Base-by-base conservation (phyloP, 2,329 filamentous ascomycete species). In the Mariannaea sp. region DNA sequence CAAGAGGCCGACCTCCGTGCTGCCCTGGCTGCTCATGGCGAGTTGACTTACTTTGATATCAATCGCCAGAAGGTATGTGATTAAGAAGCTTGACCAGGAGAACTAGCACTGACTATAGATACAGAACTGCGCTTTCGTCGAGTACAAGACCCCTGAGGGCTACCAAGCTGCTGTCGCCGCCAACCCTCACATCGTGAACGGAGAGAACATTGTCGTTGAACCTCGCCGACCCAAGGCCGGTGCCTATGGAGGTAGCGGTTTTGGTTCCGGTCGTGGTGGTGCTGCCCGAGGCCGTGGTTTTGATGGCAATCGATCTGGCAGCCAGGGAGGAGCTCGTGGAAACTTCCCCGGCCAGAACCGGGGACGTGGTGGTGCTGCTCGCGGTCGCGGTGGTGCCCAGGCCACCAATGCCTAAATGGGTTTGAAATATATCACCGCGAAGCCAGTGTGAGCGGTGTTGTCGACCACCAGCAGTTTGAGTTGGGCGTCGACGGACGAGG, bases 71-170 rank as follows among this genome's bases (percentile, higher is more conserved):
- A 96, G 89, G 92, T 96, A 73, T 56, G 75, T 70, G 10, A n/a
- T 40, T 7, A 26, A 29, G 26, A 13, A 7, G 9, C 9, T 32
- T 3, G 7, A 5, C 16, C 12, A n/a, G 16, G 3, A 14, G 17
- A 17, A 29, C 27, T 9, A 26, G 24, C 22, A 39, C 62, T 67
- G 51, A 61, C 56, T 61, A 58, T 60, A n/a, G 14, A 44, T 33
- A 22, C 69, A 96, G 93, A 97, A 94, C 81, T 97, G 92, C 69
- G 94, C 94, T 20, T 97, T 97, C 70, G 90, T 97, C 55, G 94
- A 99, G 73, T 99, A 94, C 74, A 88, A 86, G 69, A 89, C 87
- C 40, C 71, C 84, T 17, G 85, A 92, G 49, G 91, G 85, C 40
- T 97, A 96, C 75, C 83, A 90, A 71, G 88, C 89, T 58, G 94